phyloP scores from a whole-genome alignment of 495 filamentous ascomycete species.

The Aspergillus bridgeri region DNA sequence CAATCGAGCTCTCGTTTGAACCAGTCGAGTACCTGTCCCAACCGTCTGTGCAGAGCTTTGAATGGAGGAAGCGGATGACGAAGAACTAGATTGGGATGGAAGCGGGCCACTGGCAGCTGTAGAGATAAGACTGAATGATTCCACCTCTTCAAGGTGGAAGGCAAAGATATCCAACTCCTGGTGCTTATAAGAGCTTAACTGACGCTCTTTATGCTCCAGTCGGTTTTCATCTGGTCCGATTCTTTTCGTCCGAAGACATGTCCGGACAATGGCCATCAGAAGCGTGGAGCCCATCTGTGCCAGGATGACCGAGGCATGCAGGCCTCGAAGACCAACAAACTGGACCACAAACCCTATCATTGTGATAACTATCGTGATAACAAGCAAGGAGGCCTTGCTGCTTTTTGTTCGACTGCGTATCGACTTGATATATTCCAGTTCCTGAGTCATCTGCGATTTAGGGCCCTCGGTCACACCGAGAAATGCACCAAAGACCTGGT shows the following conservation, averaged over 20 bases:
- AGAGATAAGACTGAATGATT: constrained; percentile 23
- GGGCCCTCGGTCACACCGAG: constrained; percentile 28
- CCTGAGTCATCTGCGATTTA: constrained; percentile 10
- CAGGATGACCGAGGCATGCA: constrained; percentile 48
- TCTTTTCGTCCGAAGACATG: constrained; percentile 42
- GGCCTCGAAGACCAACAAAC: constrained; percentile 48
- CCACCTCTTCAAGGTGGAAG: constrained; percentile 28
- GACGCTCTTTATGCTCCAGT: constrained; percentile 21
- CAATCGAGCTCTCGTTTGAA: constrained; percentile 28
- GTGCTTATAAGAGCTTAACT: constrained; percentile 23
- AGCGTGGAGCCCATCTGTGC: constrained; percentile 44
- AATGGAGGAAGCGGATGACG: constrained; percentile 8
- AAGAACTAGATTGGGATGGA: constrained; percentile 7
- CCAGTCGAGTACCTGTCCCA: constrained; percentile 12
- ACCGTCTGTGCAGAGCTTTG: not conserved
- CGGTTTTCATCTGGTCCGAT: constrained; percentile 31
- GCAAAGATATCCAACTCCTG: constrained; percentile 50
- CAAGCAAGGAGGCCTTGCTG: constrained; percentile 12
- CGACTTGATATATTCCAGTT: constrained; percentile 35
- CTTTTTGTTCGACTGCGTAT: constrained; percentile 13
- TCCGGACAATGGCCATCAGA: constrained; percentile 45
- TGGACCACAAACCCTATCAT: constrained; percentile 49
- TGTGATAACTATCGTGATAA: constrained; percentile 25
- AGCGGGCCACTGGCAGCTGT: constrained; percentile 1
- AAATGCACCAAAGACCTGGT: constrained; percentile 40